Percentiles rank a stretch among this genome's conserved stretches.
Evolutionary conservation across 2,329 filamentous ascomycete species (phyloP).

Genomic region (Microcyclosporella mali): DNA sequence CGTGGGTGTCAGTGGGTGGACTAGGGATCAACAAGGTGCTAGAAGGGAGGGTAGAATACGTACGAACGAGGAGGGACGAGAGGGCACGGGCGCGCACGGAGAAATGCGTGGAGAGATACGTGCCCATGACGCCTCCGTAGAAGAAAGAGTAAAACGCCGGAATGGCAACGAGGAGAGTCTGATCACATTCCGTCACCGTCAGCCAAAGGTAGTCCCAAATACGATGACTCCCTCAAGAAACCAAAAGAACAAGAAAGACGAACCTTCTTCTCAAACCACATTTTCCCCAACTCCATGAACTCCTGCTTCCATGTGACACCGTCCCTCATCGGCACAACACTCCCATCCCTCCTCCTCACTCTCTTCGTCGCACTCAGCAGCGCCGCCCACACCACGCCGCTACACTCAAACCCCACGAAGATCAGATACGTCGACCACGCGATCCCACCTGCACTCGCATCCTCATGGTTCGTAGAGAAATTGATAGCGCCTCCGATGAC

Average conservation of each 20-base stretch:
- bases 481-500: slow-evolving; percentile 34
- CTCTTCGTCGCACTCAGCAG: slow-evolving; percentile 23
- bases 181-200: neutral
- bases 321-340: slow-evolving; percentile 18
- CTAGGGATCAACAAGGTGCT: neutral
- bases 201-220: neutral
- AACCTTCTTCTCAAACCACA: slow-evolving; percentile 26
- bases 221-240: neutral
- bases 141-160: slow-evolving; percentile 37
- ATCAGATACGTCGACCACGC: slow-evolving; percentile 30
- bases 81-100: slow-evolving; percentile 31
- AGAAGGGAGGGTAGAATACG: slow-evolving; percentile 10
- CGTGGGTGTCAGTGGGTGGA: neutral
- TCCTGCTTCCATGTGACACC: slow-evolving; percentile 18
- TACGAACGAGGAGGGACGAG: slow-evolving; percentile 30
- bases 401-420: slow-evolving; percentile 28
- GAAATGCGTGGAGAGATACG: slow-evolving; percentile 32
- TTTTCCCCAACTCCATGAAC: slow-evolving; percentile 19
- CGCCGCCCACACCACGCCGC: slow-evolving; percentile 29
- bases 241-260: neutral
- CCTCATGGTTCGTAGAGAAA: slow-evolving; percentile 26
- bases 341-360: slow-evolving; percentile 25
- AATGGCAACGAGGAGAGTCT: slow-evolving; percentile 33
- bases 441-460: slow-evolving; percentile 23
- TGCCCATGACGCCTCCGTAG: slow-evolving; percentile 35